phyloP scores from a whole-genome alignment of 495 filamentous ascomycete species.

The Penicillium cinerascens region DNA sequence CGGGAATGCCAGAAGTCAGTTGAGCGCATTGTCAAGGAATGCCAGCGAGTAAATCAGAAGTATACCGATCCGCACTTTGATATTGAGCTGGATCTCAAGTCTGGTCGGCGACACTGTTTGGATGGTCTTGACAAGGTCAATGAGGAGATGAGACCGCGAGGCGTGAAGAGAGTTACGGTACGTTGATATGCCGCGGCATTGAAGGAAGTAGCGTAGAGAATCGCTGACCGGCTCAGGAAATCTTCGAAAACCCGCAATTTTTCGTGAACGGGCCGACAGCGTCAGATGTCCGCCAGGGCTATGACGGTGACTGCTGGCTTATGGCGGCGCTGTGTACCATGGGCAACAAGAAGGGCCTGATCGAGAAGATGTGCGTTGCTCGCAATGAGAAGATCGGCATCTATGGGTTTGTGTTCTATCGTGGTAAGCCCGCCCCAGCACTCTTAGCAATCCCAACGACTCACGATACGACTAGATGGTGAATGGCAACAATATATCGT shows the following conservation, averaged over 20 bases:
- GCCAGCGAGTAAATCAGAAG: constrained; percentile 79
- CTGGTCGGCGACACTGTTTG: constrained; percentile 54
- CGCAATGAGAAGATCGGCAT: constrained; percentile 78
- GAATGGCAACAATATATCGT: constrained; percentile 91
- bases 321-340: constrained; percentile 83
- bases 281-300: constrained; percentile 75
- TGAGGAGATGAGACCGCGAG: constrained; percentile 48
- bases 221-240: constrained; percentile 48
- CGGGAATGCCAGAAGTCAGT: constrained; percentile 70
- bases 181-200: constrained; percentile 7
- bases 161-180: constrained; percentile 63
- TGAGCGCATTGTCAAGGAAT: constrained; percentile 77
- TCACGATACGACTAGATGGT: constrained; percentile 54
- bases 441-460: too few species aligned
- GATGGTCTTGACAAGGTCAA: constrained; percentile 53
- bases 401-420: constrained; percentile 91
- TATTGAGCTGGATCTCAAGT: constrained; percentile 75
- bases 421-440: too few species aligned
- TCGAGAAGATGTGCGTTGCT: constrained; percentile 80
- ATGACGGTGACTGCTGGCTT: constrained; percentile 89
- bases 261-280: constrained; percentile 79
- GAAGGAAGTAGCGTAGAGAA: not conserved
- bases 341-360: constrained; percentile 72
- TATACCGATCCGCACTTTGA: constrained; percentile 89
- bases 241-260: constrained; percentile 85